Conservation (phyloP, 225 moss, liverwort and hornwort species). For the Bryum argenteum region DNA sequence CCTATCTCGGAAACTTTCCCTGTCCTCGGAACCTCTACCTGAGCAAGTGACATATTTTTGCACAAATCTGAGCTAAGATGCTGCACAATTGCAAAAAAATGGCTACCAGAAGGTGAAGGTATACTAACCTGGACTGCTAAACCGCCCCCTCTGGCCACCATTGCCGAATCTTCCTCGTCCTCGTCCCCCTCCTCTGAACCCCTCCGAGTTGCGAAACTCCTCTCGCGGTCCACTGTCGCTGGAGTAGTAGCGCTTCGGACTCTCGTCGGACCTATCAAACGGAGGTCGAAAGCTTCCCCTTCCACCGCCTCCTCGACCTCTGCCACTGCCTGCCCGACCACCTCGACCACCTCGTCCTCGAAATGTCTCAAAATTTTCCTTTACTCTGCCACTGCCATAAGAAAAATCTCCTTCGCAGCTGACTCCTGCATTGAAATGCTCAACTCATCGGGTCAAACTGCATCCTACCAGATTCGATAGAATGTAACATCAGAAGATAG, state of each 20-base stretch:
- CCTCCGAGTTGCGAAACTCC: constrained; percentile 18
- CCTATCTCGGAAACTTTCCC: constrained; percentile 31
- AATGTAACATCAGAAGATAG: too few species aligned
- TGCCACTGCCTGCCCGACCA: constrained; percentile 32
- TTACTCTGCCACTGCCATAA: constrained; percentile 20
- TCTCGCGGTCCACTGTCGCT: constrained; percentile 25
- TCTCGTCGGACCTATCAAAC: constrained; percentile 29
- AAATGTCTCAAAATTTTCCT: constrained; percentile 21
- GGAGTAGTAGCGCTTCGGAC: constrained; percentile 34
- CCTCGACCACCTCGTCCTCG: constrained; percentile 39
- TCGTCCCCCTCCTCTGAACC: constrained; percentile 36
- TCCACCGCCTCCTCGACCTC: constrained; percentile 39
- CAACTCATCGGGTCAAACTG: too few species aligned
- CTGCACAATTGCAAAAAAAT: background rate
- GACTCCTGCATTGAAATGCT: background rate
- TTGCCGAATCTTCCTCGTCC: constrained; percentile 35
- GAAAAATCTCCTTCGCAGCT: constrained; percentile 21
- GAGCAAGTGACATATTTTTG: background rate
- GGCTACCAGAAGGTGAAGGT: background rate
- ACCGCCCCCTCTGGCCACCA: constrained; percentile 32
- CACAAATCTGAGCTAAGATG: background rate
- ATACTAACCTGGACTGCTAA: constrained; percentile 20
- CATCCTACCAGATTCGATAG: too few species aligned
- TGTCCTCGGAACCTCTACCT: constrained; percentile 18
- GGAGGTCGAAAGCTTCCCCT: constrained; percentile 39